Evolutionary conservation across 345 rosid species (phyloP).

Genomic region (Corchorus olitorius): DNA sequence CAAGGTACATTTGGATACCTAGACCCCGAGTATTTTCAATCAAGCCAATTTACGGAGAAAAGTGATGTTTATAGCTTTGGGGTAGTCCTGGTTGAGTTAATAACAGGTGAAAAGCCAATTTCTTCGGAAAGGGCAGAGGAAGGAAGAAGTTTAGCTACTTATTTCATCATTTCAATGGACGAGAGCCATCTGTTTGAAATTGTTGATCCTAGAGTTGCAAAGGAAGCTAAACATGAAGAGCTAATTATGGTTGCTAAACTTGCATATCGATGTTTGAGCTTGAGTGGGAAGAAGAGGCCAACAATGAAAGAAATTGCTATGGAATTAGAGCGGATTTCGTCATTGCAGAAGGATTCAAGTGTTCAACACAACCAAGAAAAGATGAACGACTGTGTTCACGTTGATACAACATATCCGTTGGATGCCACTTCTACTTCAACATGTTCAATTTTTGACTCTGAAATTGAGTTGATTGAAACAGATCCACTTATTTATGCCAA

Average conservation of each 20-base stretch:
- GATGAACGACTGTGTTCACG: neutral
- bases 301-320: slow-evolving; percentile 10
- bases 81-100: slow-evolving; percentile 14
- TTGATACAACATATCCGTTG: neutral
- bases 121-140: neutral
- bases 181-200: neutral
- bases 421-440: neutral
- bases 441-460: neutral
- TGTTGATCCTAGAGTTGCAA: slow-evolving; percentile 7
- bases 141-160: slow-evolving; percentile 13
- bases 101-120: slow-evolving; percentile 18
- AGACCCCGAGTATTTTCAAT: too few relatives aligned
- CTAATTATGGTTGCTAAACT: neutral
- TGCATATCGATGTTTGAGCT: slow-evolving; percentile 18
- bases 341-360: neutral
- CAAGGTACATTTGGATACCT: too few relatives aligned
- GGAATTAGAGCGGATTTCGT: neutral
- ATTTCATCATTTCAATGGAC: slow-evolving; percentile 11
- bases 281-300: slow-evolving; percentile 14
- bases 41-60: too few relatives aligned
- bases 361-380: neutral
- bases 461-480: neutral
- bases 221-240: neutral
- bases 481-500: neutral
- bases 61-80: slow-evolving; percentile 13